Conservation (phyloP, 805 yeast species). For the Wickerhamomyces mucosus region DNA sequence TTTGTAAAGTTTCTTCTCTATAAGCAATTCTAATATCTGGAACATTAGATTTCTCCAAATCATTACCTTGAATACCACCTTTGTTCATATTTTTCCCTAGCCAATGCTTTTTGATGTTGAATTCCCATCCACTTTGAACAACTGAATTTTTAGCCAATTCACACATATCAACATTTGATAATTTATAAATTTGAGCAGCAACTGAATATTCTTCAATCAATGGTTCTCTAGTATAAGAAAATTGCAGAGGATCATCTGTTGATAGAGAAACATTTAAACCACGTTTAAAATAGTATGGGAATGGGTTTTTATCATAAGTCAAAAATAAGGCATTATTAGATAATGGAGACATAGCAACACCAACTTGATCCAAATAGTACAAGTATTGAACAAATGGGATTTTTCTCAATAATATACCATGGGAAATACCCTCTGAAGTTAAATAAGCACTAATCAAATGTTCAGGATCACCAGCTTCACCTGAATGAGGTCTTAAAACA, state of each 20-base stretch:
- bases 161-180: slow-evolving; percentile 94
- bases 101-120: slow-evolving; percentile 84
- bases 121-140: slow-evolving; percentile 89
- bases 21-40: slow-evolving; percentile 82
- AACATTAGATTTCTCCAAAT: slow-evolving; percentile 89
- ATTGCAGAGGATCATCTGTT: slow-evolving; percentile 96
- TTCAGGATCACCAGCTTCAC: slow-evolving; percentile 99
- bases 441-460: slow-evolving; percentile 86
- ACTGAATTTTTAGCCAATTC: slow-evolving; percentile 93
- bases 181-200: slow-evolving; percentile 94
- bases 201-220: slow-evolving; percentile 95
- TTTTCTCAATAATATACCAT: slow-evolving; percentile 88
- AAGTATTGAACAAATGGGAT: slow-evolving; percentile 92
- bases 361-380: slow-evolving; percentile 89
- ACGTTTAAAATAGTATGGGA: slow-evolving; percentile 79
- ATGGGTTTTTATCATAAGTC: slow-evolving; percentile 96
- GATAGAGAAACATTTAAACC: slow-evolving; percentile 93
- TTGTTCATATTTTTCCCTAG: slow-evolving; percentile 55
- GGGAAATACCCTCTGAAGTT: slow-evolving; percentile 87
- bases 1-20: slow-evolving; percentile 68
- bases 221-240: slow-evolving; percentile 95
- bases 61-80: slow-evolving; percentile 72
- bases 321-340: slow-evolving; percentile 93
- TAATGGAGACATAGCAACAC: slow-evolving; percentile 96
- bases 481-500: slow-evolving; percentile 96